These are phyloP conservation scores for Ramularia collo-cygni DNA, from an alignment of 2,329 filamentous ascomycete genomes.

Conservation along the genomic window DNA sequence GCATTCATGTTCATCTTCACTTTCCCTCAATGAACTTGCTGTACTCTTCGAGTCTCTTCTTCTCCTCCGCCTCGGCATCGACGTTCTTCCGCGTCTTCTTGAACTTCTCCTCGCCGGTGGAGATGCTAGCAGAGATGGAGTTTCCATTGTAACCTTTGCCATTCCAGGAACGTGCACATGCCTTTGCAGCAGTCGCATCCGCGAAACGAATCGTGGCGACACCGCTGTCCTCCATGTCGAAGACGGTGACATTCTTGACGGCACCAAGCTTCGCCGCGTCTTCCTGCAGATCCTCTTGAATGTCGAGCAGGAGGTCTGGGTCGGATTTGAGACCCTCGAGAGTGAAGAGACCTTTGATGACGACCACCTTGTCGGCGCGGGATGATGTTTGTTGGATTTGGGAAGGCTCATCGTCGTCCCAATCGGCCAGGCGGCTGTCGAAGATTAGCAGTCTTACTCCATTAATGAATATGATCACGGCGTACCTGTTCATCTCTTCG, in stretches of 20 bases:
- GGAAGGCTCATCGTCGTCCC: conserved; percentile 77
- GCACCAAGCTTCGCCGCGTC: conserved; percentile 80
- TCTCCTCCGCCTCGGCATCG: conserved; percentile 16
- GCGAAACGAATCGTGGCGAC: conserved; percentile 79
- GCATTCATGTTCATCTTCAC: too few relatives aligned
- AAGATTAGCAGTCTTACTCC: conserved; percentile 5
- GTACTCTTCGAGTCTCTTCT: conserved; percentile 21
- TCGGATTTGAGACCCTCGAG: conserved; percentile 79
- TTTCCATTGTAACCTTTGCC: conserved; percentile 72
- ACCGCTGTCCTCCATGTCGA: conserved; percentile 77
- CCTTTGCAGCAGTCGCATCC: conserved; percentile 61
- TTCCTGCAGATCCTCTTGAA: conserved; percentile 89
- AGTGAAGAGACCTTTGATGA: conserved; percentile 91
- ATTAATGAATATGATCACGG: conserved; percentile 2
- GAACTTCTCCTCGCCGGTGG: conserved; percentile 60
- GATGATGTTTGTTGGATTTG: conserved; percentile 48
- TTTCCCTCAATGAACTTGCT: conserved; percentile 19
- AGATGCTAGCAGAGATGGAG: conserved; percentile 54
- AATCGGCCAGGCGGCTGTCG: conserved; percentile 77
- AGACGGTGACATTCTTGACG: conserved; percentile 87
- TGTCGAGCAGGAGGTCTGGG: conserved; percentile 73
- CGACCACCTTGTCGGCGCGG: conserved; percentile 67
- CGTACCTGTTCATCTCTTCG: conserved; percentile 69
- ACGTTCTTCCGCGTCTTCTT: conserved; percentile 50
- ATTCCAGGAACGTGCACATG: conserved; percentile 64